Conservation (phyloP, 225 moss, liverwort and hornwort species). For the Bryoerythrophyllum caledonicum region DNA sequence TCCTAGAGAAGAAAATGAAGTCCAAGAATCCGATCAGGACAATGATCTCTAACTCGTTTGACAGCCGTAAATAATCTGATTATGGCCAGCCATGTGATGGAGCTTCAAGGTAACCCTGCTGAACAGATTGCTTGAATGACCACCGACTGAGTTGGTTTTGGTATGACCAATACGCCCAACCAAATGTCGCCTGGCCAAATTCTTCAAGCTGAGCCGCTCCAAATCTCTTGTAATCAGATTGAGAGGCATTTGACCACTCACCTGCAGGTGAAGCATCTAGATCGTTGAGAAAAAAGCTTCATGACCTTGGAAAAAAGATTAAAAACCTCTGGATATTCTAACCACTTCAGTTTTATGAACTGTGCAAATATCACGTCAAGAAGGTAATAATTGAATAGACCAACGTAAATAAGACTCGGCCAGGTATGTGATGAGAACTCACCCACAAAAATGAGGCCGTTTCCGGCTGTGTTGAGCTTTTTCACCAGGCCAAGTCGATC, state of each 20-base stretch:
- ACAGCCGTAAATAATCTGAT: neutral
- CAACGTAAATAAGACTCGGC: neutral
- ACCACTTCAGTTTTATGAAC: neutral
- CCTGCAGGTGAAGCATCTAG: conserved; percentile 23
- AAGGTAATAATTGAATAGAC: neutral
- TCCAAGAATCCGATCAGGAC: too few relatives aligned
- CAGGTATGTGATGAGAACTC: neutral
- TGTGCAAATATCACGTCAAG: neutral
- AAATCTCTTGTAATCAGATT: conserved; percentile 46
- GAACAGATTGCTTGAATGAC: too few relatives aligned
- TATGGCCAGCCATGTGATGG: conserved; percentile 27
- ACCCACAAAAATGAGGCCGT: conserved; percentile 50
- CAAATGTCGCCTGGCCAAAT: conserved; percentile 49
- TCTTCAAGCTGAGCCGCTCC: conserved; percentile 49
- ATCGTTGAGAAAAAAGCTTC: neutral
- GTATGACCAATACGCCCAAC: too few relatives aligned
- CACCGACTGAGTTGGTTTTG: too few relatives aligned
- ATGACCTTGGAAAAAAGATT: neutral
- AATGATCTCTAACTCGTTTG: neutral
- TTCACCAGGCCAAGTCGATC: conserved; percentile 25
- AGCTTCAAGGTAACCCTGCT: conserved; percentile 39
- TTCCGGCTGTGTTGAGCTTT: conserved; percentile 44
- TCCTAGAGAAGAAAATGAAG: too few relatives aligned
- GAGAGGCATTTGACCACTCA: conserved; percentile 52
- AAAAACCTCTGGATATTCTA: neutral